A percentile compares a stretch with the other conserved stretches of the same genome.
These are phyloP conservation scores for Scolecobasidium constrictum DNA, from an alignment of 2,329 filamentous ascomycete species.

Conservation along the genomic window DNA sequence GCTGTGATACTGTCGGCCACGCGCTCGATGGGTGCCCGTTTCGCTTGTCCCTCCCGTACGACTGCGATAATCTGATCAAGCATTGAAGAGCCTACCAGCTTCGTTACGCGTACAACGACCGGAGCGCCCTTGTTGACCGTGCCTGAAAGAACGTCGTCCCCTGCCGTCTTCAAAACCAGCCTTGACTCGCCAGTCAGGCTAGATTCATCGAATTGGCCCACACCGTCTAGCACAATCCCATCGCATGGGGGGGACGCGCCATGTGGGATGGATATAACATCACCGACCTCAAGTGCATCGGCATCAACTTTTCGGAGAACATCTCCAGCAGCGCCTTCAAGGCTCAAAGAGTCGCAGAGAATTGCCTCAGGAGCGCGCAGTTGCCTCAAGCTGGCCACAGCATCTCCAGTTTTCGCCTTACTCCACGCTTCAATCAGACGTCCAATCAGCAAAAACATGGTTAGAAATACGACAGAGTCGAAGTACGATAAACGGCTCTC, in stretches of 20 bases:
- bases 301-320: slow-evolving; percentile 40
- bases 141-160: slow-evolving; percentile 59
- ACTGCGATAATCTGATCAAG: slow-evolving; percentile 69
- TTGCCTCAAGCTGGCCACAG: slow-evolving; percentile 67
- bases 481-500: slow-evolving; percentile 51
- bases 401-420: slow-evolving; percentile 82
- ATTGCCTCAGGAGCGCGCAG: slow-evolving; percentile 68
- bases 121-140: slow-evolving; percentile 62
- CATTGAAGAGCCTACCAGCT: slow-evolving; percentile 59
- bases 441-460: slow-evolving; percentile 68
- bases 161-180: slow-evolving; percentile 50
- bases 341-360: slow-evolving; percentile 42
- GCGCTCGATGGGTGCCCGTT: slow-evolving; percentile 63
- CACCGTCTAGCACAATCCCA: slow-evolving; percentile 47
- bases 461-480: slow-evolving; percentile 86
- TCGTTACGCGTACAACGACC: slow-evolving; percentile 52
- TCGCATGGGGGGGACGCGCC: slow-evolving; percentile 81
- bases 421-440: slow-evolving; percentile 79
- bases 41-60: slow-evolving; percentile 67
- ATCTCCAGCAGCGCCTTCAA: slow-evolving; percentile 16
- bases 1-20: slow-evolving; percentile 62
- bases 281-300: slow-evolving; percentile 51
- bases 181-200: slow-evolving; percentile 75
- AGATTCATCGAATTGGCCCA: slow-evolving; percentile 73
- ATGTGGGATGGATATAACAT: slow-evolving; percentile 58